Evolutionary conservation across 306 rosid species (phyloP).

Genomic region (Cicer yamashitae): DNA sequence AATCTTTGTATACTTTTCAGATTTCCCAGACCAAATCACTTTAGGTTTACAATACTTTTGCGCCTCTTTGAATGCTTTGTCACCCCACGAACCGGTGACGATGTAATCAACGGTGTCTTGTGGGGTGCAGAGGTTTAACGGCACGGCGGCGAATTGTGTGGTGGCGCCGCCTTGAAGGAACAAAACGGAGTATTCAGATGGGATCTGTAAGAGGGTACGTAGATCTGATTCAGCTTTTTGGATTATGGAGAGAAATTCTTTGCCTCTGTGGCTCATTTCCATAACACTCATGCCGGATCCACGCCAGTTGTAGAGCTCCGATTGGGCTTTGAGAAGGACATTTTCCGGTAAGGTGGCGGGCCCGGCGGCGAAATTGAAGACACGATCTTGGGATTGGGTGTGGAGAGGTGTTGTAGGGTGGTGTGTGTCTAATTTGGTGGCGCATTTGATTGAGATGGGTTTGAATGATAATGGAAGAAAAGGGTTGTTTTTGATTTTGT

Average conservation of each 20-base stretch:
- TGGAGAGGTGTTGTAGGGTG: slow-evolving; percentile 31
- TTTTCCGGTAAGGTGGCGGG: slow-evolving; percentile 89
- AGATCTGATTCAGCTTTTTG: slow-evolving; percentile 88
- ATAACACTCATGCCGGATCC: slow-evolving; percentile 98
- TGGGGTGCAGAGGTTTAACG: slow-evolving; percentile 65
- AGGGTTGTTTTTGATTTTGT: not conserved
- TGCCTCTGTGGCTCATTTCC: slow-evolving; percentile 98
- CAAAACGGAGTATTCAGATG: slow-evolving; percentile 68
- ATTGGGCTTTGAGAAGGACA: slow-evolving; percentile 78
- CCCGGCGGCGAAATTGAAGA: slow-evolving; percentile 95
- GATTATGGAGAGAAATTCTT: slow-evolving; percentile 82
- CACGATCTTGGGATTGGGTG: slow-evolving; percentile 63
- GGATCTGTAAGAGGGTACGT: slow-evolving; percentile 67
- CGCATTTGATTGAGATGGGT: slow-evolving; percentile 66
- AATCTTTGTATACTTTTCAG: slow-evolving; percentile 78
- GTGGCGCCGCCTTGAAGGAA: slow-evolving; percentile 98
- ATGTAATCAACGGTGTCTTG: slow-evolving; percentile 64
- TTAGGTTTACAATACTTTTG: slow-evolving; percentile 69
- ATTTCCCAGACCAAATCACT: slow-evolving; percentile 85
- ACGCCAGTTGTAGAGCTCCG: slow-evolving; percentile 91
- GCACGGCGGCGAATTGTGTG: slow-evolving; percentile 80
- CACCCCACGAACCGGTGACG: slow-evolving; percentile 92
- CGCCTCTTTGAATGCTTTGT: slow-evolving; percentile 87
- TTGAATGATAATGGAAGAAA: slow-evolving; percentile 33
- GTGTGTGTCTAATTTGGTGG: slow-evolving; percentile 47